phyloP scores from a whole-genome alignment of 805 yeast species.

The Suhomyces emberorum region DNA sequence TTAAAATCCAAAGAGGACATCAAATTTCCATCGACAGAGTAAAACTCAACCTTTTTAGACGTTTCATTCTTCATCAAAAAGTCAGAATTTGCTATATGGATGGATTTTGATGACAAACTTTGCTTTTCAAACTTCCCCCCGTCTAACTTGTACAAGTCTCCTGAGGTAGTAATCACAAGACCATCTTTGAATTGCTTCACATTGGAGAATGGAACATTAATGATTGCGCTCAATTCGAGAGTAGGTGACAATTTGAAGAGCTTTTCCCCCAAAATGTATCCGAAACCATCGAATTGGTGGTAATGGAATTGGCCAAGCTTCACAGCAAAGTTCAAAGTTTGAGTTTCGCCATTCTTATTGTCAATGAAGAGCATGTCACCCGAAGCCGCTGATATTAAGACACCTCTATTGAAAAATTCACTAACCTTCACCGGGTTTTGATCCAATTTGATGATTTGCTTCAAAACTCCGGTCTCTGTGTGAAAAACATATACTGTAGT shows the following conservation, averaged over 20 bases:
- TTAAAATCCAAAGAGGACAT: not conserved
- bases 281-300: slow-evolving; percentile 12
- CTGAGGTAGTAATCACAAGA: slow-evolving; percentile 7
- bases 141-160: slow-evolving; percentile 7
- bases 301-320: not conserved
- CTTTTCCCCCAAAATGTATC: slow-evolving; percentile 9
- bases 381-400: slow-evolving; percentile 10
- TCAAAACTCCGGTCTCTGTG: slow-evolving; percentile 12
- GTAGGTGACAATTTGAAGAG: slow-evolving; percentile 9
- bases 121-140: not conserved
- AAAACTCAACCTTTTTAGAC: slow-evolving; percentile 2
- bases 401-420: slow-evolving; percentile 12
- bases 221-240: slow-evolving; percentile 1
- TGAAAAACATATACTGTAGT: slow-evolving; percentile 11
- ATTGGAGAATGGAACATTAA: slow-evolving; percentile 1
- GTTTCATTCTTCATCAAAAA: slow-evolving; percentile 1
- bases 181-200: slow-evolving; percentile 10
- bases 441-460: slow-evolving; percentile 6
- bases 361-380: slow-evolving; percentile 12
- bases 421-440: slow-evolving; percentile 8
- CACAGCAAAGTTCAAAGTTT: not conserved
- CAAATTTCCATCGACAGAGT: slow-evolving; percentile 4
- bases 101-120: not conserved
- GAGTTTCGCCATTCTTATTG: not conserved
- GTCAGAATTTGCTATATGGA: slow-evolving; percentile 9